Conservation (phyloP, 2,329 filamentous ascomycete species). For the Sporothrix phasma region DNA sequence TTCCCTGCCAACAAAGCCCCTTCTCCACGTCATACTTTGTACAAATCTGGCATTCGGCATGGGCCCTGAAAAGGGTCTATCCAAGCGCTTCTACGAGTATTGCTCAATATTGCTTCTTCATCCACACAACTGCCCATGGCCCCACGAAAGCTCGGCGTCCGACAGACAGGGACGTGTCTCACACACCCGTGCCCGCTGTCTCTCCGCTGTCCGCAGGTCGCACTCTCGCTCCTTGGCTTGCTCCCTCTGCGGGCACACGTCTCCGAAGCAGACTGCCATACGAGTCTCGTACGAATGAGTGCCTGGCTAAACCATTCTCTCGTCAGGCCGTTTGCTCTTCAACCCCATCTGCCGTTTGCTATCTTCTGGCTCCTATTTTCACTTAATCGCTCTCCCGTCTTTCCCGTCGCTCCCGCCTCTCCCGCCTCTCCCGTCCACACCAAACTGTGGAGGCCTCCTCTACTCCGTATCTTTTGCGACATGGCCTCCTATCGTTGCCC, state of each 20-base stretch:
- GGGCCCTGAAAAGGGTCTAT: too few species aligned
- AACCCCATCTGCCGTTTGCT: not conserved
- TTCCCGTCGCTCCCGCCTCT: too few species aligned
- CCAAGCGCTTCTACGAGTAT: too few species aligned
- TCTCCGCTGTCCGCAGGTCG: not conserved
- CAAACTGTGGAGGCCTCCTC: not conserved
- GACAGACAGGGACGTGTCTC: not conserved
- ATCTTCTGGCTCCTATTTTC: not conserved
- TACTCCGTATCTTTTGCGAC: not conserved
- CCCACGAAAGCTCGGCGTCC: not conserved
- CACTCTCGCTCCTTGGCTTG: not conserved
- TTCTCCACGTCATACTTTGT: too few species aligned
- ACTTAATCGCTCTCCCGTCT: not conserved
- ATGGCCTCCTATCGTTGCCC: not conserved
- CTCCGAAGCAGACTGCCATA: too few species aligned
- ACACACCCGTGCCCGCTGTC: not conserved
- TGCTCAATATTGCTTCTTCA: not conserved
- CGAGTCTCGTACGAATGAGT: too few species aligned
- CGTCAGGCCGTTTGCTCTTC: not conserved
- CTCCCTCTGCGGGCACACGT: not conserved
- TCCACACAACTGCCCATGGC: not conserved
- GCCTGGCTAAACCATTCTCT: too few species aligned
- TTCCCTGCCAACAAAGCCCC: too few species aligned
- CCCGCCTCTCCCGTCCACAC: not conserved
- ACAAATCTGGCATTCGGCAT: not conserved